Evolutionary conservation across 495 filamentous ascomycete genomes (phyloP).

Genomic region (Penicillium samsonianum): DNA sequence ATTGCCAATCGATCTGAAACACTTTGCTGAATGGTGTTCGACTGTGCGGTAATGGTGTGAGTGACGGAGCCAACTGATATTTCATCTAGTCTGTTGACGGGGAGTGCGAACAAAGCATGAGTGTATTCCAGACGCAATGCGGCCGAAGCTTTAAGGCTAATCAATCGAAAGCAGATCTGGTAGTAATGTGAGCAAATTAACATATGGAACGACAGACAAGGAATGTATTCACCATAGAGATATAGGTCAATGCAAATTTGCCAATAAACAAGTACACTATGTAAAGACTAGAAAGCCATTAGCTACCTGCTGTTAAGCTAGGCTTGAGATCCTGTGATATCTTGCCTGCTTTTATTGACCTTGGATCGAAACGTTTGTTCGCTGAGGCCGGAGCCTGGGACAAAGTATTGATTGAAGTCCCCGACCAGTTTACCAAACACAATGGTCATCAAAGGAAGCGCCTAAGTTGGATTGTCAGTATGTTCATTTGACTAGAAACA

Average conservation of each 20-base stretch:
- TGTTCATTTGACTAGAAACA: too few relatives aligned
- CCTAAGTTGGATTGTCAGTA: constrained; percentile 14
- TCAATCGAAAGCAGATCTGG: constrained; percentile 56
- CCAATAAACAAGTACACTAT: constrained; percentile 45
- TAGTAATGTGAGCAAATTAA: too few relatives aligned
- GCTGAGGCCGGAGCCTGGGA: constrained; percentile 22
- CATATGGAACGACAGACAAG: too few relatives aligned
- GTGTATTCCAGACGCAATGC: constrained; percentile 37
- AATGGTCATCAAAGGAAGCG: constrained; percentile 50
- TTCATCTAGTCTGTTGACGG: constrained; percentile 35
- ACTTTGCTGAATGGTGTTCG: constrained; percentile 65
- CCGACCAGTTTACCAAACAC: constrained; percentile 47
- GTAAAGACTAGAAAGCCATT: constrained; percentile 21
- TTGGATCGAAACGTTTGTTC: constrained; percentile 30
- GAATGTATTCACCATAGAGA: constrained; percentile 30
- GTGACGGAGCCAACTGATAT: constrained; percentile 41
- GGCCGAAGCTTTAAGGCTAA: constrained; percentile 40
- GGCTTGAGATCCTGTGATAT: too few relatives aligned
- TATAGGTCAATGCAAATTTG: constrained; percentile 35
- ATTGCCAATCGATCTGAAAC: constrained; percentile 61
- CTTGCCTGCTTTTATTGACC: constrained; percentile 33
- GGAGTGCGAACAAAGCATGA: constrained; percentile 32
- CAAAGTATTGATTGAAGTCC: constrained; percentile 36
- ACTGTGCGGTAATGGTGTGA: constrained; percentile 62
- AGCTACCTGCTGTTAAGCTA: not conserved